Base-by-base conservation (phyloP, 441 rosid genomes). In the Francoa sonchifolia region DNA sequence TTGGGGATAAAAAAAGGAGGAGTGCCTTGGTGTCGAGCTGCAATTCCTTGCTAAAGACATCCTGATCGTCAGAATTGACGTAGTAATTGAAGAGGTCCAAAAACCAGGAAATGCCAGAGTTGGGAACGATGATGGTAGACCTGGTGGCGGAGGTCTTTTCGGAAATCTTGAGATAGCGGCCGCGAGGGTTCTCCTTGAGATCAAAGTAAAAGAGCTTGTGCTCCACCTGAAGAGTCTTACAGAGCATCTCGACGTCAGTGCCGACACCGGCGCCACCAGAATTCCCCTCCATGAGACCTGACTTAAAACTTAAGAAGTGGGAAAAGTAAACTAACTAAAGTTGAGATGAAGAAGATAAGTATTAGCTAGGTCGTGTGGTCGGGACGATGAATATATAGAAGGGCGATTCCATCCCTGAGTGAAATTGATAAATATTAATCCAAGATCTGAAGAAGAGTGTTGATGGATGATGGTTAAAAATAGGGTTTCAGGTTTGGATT, bases 121-220 rank as follows among this genome's bases (percentile, higher is more conserved):
- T 83, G 34, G 97, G 97, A 18, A 88, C 94, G 31, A 88, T 88
- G 74, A 88, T 84, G 45, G 97, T 88, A 63, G 97, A 84, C 72
- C 97, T 67, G 17, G 95, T 88, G 23, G 97, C 87, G 3, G 97
- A 81, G 6, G 97, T 88, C 63, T 88, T 88, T 75, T 88, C 95
- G 5, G 95, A 88, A 47, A 88, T 79, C 69, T 88, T 88, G 20
- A 88, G 66, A 65, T 84, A 88, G 13, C 95, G 67, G 2, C 97
- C 97, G 12, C 97, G 82, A 14, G 95, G 97, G 44, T 87, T 87
- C 82, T 87, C 97, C 47, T 87, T 87, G 32, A 87, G 86, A 78
- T 87, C 97, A 48, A 83, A 88, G 66, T 88, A 88, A 70, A 88
- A 88, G 9, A 88, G 85, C 66, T 88, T 84, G 63, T 88, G 97